Evolutionary conservation across 345 rosid genomes (phyloP), one percentile per base, ranked within the genome.

Genomic region (Erodium maritimum): DNA sequence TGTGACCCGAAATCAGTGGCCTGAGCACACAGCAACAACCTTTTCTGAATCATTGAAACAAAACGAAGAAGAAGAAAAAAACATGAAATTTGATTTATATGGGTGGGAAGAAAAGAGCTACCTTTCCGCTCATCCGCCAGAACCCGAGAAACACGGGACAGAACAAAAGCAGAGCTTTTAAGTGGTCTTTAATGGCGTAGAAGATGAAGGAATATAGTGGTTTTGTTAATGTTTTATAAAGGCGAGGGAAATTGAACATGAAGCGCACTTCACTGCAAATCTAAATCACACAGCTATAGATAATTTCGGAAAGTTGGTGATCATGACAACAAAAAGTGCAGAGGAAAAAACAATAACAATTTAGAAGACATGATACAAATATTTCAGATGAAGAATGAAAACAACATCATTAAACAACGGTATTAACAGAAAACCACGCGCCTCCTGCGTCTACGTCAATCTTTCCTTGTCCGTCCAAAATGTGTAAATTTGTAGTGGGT

Each of bases 101-200:
- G 72, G 21, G 66, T n/a, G 24, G 33, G 71, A 71, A 67, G 55
- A 54, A 66, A 74, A 54, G 53, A 72, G 71, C 57, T 61, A 12
- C 34, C 45, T 66, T 61, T 57, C 21, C 62, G 64, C 65, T 58
- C 57, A 61, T 57, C 71, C 72, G 64, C 68, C 24, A 65, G 67
- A 50, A 29, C 24, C 57, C 61, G 56, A 72, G 53, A 58, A 50
- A 64, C 63, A 69, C 73, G 69, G 62, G 37, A 50, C 54, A 51
- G n/a, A 51, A 51, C 19, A 51, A 46, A 5, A 46, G 17, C 48
- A 42, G 48, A 42, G 48, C 48, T 42, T 11, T 29, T 45, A 21
- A 21, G 23, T 7, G 45, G 68, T 12, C n/a, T 34, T 22, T 23
- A 52, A 37, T 19, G 22, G 48, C 48, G 48, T 10, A 42, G 48